A percentile compares a stretch with the other conserved stretches of the same genome.
Conservation (phyloP, 148 eudicot genomes). For the Silene latifolia region DNA sequence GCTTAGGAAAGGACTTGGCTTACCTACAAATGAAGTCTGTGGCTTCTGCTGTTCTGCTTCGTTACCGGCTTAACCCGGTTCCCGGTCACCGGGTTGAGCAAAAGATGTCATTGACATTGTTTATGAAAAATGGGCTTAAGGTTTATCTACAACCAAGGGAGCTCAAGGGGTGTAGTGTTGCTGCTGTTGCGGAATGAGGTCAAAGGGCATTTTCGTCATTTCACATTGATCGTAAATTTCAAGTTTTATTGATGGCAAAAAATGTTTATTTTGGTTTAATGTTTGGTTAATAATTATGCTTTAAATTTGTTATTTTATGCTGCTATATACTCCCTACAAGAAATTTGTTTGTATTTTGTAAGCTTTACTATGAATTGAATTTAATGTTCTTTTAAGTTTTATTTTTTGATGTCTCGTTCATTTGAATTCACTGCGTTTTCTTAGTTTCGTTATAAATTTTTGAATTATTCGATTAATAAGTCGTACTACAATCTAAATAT, state of each 20-base stretch:
- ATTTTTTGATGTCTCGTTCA: too few relatives aligned
- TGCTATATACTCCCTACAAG: background rate
- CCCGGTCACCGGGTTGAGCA: conserved; percentile 82
- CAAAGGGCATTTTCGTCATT: conserved; percentile 23
- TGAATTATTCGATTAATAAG: too few relatives aligned
- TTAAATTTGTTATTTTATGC: background rate
- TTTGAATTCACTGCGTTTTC: too few relatives aligned
- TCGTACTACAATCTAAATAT: too few relatives aligned
- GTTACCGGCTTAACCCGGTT: conserved; percentile 53
- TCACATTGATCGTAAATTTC: background rate
- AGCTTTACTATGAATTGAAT: conserved; percentile 3
- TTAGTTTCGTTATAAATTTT: too few relatives aligned
- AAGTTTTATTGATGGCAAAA: background rate
- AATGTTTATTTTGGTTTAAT: conserved; percentile 25
- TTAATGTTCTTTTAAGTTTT: background rate
- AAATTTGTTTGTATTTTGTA: conserved; percentile 16
- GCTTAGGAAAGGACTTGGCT: conserved; percentile 86
- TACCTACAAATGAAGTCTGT: conserved; percentile 89
- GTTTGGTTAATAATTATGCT: background rate
- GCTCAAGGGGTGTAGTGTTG: conserved; percentile 30
- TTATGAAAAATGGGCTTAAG: conserved; percentile 77
- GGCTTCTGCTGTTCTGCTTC: conserved; percentile 71
- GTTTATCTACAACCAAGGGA: conserved; percentile 63
- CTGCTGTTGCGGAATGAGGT: conserved; percentile 12
- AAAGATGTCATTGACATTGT: conserved; percentile 81